Evolutionary conservation across 306 rosid genomes (phyloP).

Genomic region (Datisca glomerata): DNA sequence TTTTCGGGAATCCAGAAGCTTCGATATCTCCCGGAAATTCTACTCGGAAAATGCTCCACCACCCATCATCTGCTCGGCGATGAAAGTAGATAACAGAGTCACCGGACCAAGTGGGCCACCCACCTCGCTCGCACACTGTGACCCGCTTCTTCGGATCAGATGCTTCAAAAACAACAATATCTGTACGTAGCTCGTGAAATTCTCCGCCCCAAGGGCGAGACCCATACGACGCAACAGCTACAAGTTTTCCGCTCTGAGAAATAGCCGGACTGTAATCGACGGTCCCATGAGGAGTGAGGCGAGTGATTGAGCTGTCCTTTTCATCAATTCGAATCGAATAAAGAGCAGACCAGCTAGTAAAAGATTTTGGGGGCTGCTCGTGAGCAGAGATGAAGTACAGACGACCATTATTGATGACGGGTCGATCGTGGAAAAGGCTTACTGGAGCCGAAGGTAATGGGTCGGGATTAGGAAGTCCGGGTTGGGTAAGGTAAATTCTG

Average conservation of each 20-base stretch:
- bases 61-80: constrained; percentile 48
- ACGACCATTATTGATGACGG: constrained; percentile 22
- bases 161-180: constrained; percentile 35
- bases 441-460: constrained; percentile 20
- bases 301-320: constrained; percentile 3
- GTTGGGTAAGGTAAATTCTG: constrained; percentile 26
- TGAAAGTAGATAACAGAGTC: constrained; percentile 60
- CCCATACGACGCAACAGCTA: constrained; percentile 73
- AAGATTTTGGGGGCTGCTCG: constrained; percentile 20
- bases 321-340: constrained; percentile 21
- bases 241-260: constrained; percentile 38
- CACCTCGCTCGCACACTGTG: constrained; percentile 37
- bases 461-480: constrained; percentile 16
- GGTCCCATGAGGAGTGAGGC: constrained; percentile 40
- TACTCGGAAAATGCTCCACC: constrained; percentile 73
- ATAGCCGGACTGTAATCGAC: constrained; percentile 67
- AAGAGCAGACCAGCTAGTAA: constrained; percentile 49
- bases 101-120: constrained; percentile 88
- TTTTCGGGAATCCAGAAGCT: background rate
- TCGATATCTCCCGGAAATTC: constrained; percentile 21
- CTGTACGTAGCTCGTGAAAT: constrained; percentile 45
- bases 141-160: constrained; percentile 25
- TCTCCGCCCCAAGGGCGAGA: constrained; percentile 61
- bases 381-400: constrained; percentile 69
- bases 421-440: constrained; percentile 58